Conservation (phyloP, 176 grass and related monocot genomes). For the Areca catechu region DNA sequence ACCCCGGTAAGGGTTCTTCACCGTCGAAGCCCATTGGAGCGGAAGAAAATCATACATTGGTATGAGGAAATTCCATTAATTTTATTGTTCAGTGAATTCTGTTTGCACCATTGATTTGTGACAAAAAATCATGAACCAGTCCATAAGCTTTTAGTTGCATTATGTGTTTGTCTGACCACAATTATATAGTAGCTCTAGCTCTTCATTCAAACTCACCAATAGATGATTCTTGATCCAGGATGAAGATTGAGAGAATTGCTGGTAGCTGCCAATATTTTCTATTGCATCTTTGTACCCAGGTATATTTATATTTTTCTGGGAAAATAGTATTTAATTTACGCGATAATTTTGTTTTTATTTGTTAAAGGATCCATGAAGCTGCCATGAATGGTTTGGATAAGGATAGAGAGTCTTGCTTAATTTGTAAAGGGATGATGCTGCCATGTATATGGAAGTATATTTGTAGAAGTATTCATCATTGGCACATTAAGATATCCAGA, state of each 20-base stretch:
- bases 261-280: constrained; percentile 61
- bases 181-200: background rate
- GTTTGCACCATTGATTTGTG: constrained; percentile 10
- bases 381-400: too few species aligned
- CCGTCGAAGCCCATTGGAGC: constrained; percentile 74
- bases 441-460: too few species aligned
- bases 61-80: constrained; percentile 17
- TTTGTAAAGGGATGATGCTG: too few species aligned
- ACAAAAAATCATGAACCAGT: background rate
- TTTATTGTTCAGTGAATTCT: constrained; percentile 11
- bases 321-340: too few species aligned
- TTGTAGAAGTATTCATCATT: too few species aligned
- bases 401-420: too few species aligned
- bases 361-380: too few species aligned
- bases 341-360: too few species aligned
- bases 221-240: constrained; percentile 43
- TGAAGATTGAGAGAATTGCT: constrained; percentile 66
- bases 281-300: constrained; percentile 90
- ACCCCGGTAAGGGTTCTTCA: constrained; percentile 90
- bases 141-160: too few species aligned
- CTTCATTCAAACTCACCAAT: background rate
- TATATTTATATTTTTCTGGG: background rate
- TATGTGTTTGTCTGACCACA: too few species aligned
- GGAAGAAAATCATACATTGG: constrained; percentile 83
- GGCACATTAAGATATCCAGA: too few species aligned